Conservation (phyloP, 78 protist species). For the Dictyostelium discoideum region dicty_2.7 NC_007088.5:1352001-1352500, state of each 20-base stretch:
- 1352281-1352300: slow-evolving; percentile 17
- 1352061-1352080: slow-evolving; percentile 22
- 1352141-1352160: slow-evolving; percentile 11
- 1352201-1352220: slow-evolving; percentile 43
- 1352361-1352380: slow-evolving; percentile 39
- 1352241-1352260: slow-evolving; percentile 25
- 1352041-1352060: slow-evolving; percentile 45
- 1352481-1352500: slow-evolving; percentile 27
- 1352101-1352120: slow-evolving; percentile 47
- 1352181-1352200: slow-evolving; percentile 44
- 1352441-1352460: background rate
- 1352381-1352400: background rate
- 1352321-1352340: slow-evolving; percentile 43
- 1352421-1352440: background rate
- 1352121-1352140: slow-evolving; percentile 33
- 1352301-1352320: slow-evolving; percentile 36
- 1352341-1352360: slow-evolving; percentile 20
- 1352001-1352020: slow-evolving; percentile 44
- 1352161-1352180: slow-evolving; percentile 37
- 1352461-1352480: slow-evolving; percentile 2
- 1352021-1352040: slow-evolving; percentile 59
- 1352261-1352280: slow-evolving; percentile 6
- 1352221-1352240: slow-evolving; percentile 22
- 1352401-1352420: background rate
- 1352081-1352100: slow-evolving; percentile 37